Base-by-base conservation (phyloP, 768 basidiomycete genomes). In the Suillus subalutaceus region DNA sequence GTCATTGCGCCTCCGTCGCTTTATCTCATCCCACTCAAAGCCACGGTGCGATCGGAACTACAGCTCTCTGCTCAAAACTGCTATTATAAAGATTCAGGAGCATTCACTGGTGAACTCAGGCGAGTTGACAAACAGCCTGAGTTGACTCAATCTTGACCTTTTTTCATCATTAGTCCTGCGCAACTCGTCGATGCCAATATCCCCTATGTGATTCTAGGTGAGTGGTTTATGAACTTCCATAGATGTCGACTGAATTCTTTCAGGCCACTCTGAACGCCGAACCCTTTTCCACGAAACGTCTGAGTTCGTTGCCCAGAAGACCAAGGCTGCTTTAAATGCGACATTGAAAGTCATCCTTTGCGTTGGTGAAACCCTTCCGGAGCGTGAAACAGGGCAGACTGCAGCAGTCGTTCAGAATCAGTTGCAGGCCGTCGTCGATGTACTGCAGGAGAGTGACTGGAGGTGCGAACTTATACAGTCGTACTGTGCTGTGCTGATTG, bases 41-140 rank as follows among this genome's bases (percentile, higher is more conserved):
- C 85, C 30, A 73, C 81, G 63, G 71, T 94, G 61, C 82, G 86
- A 72, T 85, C 88, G 67, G 88, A 90, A 50, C 79, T 96, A 75
- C 82, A 91, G 71, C 86, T 99, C 70, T 82, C 94, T 38, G 96
- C 96, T 20, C 96, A 99, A 80, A 99, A 99, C 82, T 88, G 88
- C 75, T 93, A 96, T 83, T 85, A 85, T 76, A 91, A 95, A 79
- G 75, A 85, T 15, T 87, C 86, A 26, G 97, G 97, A 61, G 97
- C 97, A 13, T 99, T 89, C 82, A 99, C 97, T 15, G 97, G 97
- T 66, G 97, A 99, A 81, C 93, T 93, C 82, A 97, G 96, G 93
- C 90, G 62, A 46, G 83, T 74, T 13, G 50, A 30, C 35, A 46
- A 50, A 12, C 52, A 48, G 58, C 68, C 3, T 44, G 38, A 32